Percentiles rank a stretch among this genome's conserved stretches.
These are phyloP conservation scores for Monilinia fructicola DNA, from an alignment of 2,329 filamentous ascomycete genomes.

Conservation along the genomic window DNA sequence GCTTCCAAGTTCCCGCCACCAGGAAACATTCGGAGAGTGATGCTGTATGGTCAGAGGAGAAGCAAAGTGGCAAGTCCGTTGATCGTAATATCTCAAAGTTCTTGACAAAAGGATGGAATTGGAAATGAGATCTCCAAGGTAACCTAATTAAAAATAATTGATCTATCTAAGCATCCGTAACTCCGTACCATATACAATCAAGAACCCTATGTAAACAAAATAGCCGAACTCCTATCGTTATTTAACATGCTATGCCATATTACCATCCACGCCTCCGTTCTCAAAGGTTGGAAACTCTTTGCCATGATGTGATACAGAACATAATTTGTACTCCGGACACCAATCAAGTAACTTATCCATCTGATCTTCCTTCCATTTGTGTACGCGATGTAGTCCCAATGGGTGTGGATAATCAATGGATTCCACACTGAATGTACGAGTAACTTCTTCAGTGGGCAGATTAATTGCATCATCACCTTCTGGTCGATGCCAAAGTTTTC, in stretches of 20 bases:
- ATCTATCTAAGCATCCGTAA: slow-evolving; percentile 2
- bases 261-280: slow-evolving; percentile 17
- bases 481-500: slow-evolving; percentile 29
- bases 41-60: not conserved
- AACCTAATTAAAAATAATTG: not conserved
- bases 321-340: slow-evolving; percentile 36
- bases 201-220: slow-evolving; percentile 8
- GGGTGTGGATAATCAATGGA: slow-evolving; percentile 39
- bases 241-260: not conserved
- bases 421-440: slow-evolving; percentile 39
- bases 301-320: slow-evolving; percentile 23
- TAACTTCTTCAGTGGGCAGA: slow-evolving; percentile 36
- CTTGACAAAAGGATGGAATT: too few relatives aligned
- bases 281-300: slow-evolving; percentile 14
- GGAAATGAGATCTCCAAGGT: too few relatives aligned
- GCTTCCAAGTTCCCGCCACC: slow-evolving; percentile 13
- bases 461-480: slow-evolving; percentile 33
- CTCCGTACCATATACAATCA: slow-evolving; percentile 6
- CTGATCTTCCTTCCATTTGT: slow-evolving; percentile 34
- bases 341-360: slow-evolving; percentile 32
- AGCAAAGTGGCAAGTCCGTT: too few relatives aligned
- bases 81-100: not conserved
- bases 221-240: slow-evolving; percentile 16
- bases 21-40: not conserved
- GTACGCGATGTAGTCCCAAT: slow-evolving; percentile 39